These are phyloP conservation scores for Beauveria sp. DNA, from an alignment of 2,329 filamentous ascomycete species.

Conservation along the genomic window DNA sequence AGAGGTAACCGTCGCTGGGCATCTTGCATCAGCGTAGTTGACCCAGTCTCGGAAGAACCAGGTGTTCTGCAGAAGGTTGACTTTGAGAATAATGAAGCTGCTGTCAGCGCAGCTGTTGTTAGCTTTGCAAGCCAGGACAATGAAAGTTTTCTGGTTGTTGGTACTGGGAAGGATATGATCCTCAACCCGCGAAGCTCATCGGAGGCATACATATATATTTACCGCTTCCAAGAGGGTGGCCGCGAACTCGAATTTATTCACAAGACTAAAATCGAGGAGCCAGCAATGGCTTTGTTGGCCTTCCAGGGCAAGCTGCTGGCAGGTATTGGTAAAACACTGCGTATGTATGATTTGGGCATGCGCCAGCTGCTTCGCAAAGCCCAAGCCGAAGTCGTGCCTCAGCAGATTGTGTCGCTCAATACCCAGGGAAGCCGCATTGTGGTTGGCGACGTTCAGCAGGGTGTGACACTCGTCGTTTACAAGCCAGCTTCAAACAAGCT, in stretches of 20 bases:
- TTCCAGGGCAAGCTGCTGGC: slow-evolving; percentile 88
- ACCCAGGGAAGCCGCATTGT: slow-evolving; percentile 88
- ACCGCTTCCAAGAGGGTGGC: slow-evolving; percentile 82
- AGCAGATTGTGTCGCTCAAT: slow-evolving; percentile 80
- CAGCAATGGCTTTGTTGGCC: slow-evolving; percentile 78
- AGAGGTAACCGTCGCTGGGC: slow-evolving; percentile 82
- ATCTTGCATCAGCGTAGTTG: slow-evolving; percentile 87
- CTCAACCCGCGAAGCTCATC: slow-evolving; percentile 68
- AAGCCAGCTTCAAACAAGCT: slow-evolving; percentile 86
- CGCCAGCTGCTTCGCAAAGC: slow-evolving; percentile 88
- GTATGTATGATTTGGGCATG: slow-evolving; percentile 89
- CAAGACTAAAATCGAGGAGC: slow-evolving; percentile 87
- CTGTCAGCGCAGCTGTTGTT: slow-evolving; percentile 76
- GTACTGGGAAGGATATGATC: slow-evolving; percentile 84
- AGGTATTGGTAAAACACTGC: slow-evolving; percentile 75
- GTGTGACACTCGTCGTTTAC: slow-evolving; percentile 86
- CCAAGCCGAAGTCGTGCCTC: slow-evolving; percentile 69
- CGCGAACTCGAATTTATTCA: slow-evolving; percentile 88
- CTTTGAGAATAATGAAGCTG: slow-evolving; percentile 82
- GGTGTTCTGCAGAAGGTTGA: slow-evolving; percentile 70
- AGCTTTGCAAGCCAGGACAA: slow-evolving; percentile 83
- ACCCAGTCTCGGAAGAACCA: slow-evolving; percentile 66
- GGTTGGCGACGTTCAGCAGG: slow-evolving; percentile 87
- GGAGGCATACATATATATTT: slow-evolving; percentile 84
- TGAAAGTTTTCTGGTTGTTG: slow-evolving; percentile 86